A percentile compares a stretch with the other conserved stretches of the same genome.
These are phyloP conservation scores for Malbranchea zuffiana DNA, from an alignment of 2,329 filamentous ascomycete genomes.

Conservation along the genomic window DNA sequence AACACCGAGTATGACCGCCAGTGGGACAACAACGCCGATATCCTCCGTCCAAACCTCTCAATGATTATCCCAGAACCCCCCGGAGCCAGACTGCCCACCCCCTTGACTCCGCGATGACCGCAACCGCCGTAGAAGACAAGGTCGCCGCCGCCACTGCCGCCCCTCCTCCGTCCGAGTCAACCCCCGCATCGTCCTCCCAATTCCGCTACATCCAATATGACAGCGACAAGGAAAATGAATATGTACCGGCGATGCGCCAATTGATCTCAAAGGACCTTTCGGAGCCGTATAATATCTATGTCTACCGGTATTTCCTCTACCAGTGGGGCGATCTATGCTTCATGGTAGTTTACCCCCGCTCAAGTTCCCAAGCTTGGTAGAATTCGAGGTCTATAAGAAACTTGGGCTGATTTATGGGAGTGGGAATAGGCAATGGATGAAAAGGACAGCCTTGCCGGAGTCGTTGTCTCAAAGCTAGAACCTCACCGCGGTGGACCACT, in stretches of 20 bases:
- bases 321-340: slow-evolving; percentile 98
- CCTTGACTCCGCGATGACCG: no score
- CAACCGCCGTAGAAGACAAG: no score
- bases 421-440: slow-evolving; percentile 44
- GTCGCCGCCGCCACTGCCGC: not conserved
- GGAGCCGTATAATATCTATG: slow-evolving; percentile 98
- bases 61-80: no score
- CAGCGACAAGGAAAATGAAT: slow-evolving; percentile 47
- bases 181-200: not conserved
- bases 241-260: slow-evolving; percentile 77
- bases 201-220: slow-evolving; percentile 52
- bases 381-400: not conserved
- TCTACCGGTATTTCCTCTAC: slow-evolving; percentile 95
- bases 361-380: not conserved
- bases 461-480: slow-evolving; percentile 92
- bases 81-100: no score
- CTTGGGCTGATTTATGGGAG: not conserved
- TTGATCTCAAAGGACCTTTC: slow-evolving; percentile 94
- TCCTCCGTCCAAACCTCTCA: no score
- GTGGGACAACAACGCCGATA: no score
- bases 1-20: no score
- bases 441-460: slow-evolving; percentile 56
- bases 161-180: not conserved
- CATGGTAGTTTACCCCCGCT: slow-evolving; percentile 49
- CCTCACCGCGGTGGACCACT: slow-evolving; percentile 74